Base-by-base conservation (phyloP, 768 basidiomycete species). In the Xanthoconium purpureum region DNA sequence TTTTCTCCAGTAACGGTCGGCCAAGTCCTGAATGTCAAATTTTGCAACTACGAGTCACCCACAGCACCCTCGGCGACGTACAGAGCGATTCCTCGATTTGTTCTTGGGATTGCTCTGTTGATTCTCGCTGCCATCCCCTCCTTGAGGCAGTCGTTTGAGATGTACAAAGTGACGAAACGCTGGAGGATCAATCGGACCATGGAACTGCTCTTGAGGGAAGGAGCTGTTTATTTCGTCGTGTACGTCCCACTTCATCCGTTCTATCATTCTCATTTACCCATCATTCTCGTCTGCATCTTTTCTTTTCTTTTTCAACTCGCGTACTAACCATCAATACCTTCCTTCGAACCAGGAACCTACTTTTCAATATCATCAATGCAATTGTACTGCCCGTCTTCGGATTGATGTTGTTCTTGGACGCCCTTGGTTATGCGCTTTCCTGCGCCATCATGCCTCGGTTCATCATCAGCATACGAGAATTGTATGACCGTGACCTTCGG, bases 181-280 rank as follows among this genome's bases (percentile, higher is more conserved):
- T 65, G 57, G 57, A 20, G 48, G 5, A 18, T 20, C 6, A 65
- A 53, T 28, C 50, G n/a, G 0, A 38, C 28, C 15, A 54, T 65
- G 46, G 9, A 35, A 13, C 33, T 55, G 1, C 50, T 64, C n/a
- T 11, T 45, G 12, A 46, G 38, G 6, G 60, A 65, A 18, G 63
- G 60, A 2, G n/a, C 50, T 1, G n/a, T 45, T 3, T 65, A 65
- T 44, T 65, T 62, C 18, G 1, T 58, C n/a, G 35, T 57, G 63
- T 65, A 39, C 5, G 63, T 54, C 7, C 10, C 6, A 14, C 39
- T 17, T 20, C 10, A 1, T 20, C 20, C 10, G 8, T 30, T 28
- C 17, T 17, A 14, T 38, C 15, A 5, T 17, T 12, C 33, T 0
- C 9, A 5, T 24, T 13, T 30, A 6, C 15, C 24, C 24, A 12